phyloP scores from a whole-genome alignment of 352 stramenopile genomes.

The Pythium rhizo-oryzae region DNA sequence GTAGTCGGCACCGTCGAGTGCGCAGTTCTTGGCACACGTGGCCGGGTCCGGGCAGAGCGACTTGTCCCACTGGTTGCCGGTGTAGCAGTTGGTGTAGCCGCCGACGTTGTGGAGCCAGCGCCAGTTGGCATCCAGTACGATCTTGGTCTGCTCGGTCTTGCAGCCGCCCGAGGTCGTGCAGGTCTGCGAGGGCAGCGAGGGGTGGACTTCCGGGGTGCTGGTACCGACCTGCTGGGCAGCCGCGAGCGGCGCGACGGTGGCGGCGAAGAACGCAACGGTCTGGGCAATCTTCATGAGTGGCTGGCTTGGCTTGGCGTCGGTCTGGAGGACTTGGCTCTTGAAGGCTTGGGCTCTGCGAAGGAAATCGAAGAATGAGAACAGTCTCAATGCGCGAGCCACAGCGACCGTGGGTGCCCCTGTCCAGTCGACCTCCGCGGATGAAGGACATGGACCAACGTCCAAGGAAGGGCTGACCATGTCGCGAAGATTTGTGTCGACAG shows the following conservation, averaged over 20 bases:
- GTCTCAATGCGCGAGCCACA: too few species aligned
- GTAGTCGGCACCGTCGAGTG: constrained; percentile 69
- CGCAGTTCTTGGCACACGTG: constrained; percentile 57
- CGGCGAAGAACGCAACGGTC: neutral
- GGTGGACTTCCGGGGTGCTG: constrained; percentile 52
- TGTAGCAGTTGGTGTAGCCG: constrained; percentile 75
- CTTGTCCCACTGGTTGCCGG: constrained; percentile 54
- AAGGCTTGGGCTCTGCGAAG: neutral
- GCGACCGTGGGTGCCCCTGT: too few species aligned
- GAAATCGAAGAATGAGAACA: constrained; percentile 1
- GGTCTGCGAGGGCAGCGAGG: constrained; percentile 43
- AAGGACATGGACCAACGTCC: too few species aligned
- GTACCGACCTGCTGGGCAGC: constrained; percentile 50
- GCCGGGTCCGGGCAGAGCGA: constrained; percentile 51
- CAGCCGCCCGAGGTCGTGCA: constrained; percentile 51
- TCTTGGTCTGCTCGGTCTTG: constrained; percentile 42
- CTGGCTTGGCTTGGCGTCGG: neutral
- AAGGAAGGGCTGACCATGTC: too few species aligned
- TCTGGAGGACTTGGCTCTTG: neutral
- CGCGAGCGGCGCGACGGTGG: neutral
- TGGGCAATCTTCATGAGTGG: constrained; percentile 5
- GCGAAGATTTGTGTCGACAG: too few species aligned
- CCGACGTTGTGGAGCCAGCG: constrained; percentile 67
- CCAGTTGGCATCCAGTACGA: constrained; percentile 79
- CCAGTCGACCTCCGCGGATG: too few species aligned